A percentile compares a stretch with the other conserved stretches of the same genome.
Conservation (phyloP, 2,329 filamentous ascomycete genomes). For the Cryphonectria parasitica region DNA sequence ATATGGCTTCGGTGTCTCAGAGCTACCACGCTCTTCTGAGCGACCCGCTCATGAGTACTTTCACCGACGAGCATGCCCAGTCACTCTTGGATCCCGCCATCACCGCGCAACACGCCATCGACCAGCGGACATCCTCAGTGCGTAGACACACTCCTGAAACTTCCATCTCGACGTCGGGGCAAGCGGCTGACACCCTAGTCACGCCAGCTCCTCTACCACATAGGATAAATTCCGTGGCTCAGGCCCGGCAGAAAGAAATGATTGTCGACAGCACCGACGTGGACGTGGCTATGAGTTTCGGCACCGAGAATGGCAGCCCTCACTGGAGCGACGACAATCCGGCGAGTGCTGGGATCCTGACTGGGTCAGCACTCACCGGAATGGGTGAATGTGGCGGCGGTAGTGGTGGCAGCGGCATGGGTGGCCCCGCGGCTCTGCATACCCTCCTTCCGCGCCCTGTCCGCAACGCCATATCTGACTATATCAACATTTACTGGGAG, state of each 20-base stretch:
- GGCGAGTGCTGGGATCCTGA: conserved; percentile 37
- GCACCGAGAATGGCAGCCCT: conserved; percentile 15
- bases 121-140: conserved; percentile 48
- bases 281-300: conserved; percentile 11
- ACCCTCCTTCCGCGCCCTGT: conserved; percentile 42
- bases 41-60: conserved; percentile 42
- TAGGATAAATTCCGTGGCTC: conserved; percentile 41
- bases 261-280: conserved; percentile 34
- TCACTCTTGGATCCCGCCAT: conserved; percentile 28
- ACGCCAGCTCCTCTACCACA: conserved; percentile 47
- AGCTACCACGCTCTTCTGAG: conserved; percentile 43
- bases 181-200: conserved; percentile 54
- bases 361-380: conserved; percentile 40
- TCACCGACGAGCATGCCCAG: conserved; percentile 41
- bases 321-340: conserved; percentile 22
- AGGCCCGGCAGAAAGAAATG: conserved; percentile 47
- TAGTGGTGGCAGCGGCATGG: conserved; percentile 21
- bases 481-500: conserved; percentile 59
- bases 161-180: conserved; percentile 46
- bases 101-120: conserved; percentile 34
- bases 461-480: conserved; percentile 51
- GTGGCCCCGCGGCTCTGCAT: conserved; percentile 34
- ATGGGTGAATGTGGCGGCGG: conserved; percentile 30
- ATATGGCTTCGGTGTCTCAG: conserved; percentile 36
- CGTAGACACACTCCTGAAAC: conserved; percentile 54